A percentile compares a stretch with the other conserved stretches of the same genome.
Evolutionary conservation across 495 filamentous ascomycete genomes (phyloP).

Genomic region (Hypoxylon fragiforme): DNA sequence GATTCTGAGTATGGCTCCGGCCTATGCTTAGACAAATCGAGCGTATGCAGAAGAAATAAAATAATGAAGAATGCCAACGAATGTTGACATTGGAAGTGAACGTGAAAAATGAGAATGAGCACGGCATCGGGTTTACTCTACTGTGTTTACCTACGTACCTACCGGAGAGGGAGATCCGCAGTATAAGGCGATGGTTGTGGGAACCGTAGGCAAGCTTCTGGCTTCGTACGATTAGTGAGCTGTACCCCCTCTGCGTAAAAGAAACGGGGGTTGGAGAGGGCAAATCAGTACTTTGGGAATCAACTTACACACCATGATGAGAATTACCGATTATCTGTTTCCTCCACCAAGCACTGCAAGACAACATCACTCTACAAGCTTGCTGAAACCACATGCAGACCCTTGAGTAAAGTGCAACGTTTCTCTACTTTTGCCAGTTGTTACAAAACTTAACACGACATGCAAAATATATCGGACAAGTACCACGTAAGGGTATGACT

Average conservation of each 20-base stretch:
- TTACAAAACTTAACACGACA: background rate
- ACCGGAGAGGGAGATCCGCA: no score
- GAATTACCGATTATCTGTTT: background rate
- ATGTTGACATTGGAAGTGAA: no score
- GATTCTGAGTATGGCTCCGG: slow-evolving; percentile 92
- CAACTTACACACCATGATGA: background rate
- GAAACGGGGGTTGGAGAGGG: slow-evolving; percentile 10
- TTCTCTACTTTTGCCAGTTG: background rate
- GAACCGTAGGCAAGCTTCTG: no score
- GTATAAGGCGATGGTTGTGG: no score
- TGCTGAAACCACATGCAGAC: background rate
- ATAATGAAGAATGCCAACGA: no score
- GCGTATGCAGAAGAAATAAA: background rate
- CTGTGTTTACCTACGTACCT: no score
- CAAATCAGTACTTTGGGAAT: background rate
- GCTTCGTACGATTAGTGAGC: slow-evolving; percentile 24
- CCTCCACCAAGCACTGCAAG: slow-evolving; percentile 8
- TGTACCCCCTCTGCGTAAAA: slow-evolving; percentile 21
- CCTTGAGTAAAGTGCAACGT: background rate
- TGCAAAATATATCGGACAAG: background rate
- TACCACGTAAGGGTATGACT: slow-evolving; percentile 4
- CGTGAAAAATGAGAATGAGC: no score
- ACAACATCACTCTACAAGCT: slow-evolving; percentile 9
- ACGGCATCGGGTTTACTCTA: no score
- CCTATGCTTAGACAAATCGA: slow-evolving; percentile 69